phyloP scores from a whole-genome alignment of 208 protist genomes.

The Trypanosoma scelopori region DNA sequence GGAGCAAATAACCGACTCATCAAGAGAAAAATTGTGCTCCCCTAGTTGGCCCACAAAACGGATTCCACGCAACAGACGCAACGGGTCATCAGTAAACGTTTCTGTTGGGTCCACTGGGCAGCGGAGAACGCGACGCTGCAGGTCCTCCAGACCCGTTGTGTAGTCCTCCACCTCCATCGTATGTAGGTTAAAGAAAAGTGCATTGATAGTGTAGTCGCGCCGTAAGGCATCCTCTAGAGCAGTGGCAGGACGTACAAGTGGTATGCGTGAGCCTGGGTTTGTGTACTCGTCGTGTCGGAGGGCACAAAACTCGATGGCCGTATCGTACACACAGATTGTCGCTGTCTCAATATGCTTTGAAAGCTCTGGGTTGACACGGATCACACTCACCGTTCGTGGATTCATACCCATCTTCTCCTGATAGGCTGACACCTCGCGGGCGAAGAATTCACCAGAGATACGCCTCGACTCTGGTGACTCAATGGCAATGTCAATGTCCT shows the following conservation, averaged over 20 bases:
- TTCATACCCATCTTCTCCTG: constrained; percentile 42
- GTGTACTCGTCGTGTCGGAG: constrained; percentile 94
- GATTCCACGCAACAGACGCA: constrained; percentile 92
- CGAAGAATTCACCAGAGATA: constrained; percentile 92
- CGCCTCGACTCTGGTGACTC: constrained; percentile 52
- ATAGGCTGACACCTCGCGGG: constrained; percentile 75
- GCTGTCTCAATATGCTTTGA: constrained; percentile 99
- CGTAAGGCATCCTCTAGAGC: constrained; percentile 94
- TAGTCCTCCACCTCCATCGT: constrained; percentile 94
- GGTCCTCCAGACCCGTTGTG: constrained; percentile 90
- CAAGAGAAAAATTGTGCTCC: constrained; percentile 81
- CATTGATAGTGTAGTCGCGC: constrained; percentile 99
- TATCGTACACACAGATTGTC: constrained; percentile 86
- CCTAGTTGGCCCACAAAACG: constrained; percentile 91
- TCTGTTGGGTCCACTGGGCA: constrained; percentile 84
- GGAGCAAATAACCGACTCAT: constrained; percentile 44
- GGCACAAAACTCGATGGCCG: constrained; percentile 97
- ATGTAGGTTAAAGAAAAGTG: constrained; percentile 99
- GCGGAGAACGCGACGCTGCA: constrained; percentile 80
- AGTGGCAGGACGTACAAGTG: constrained; percentile 74
- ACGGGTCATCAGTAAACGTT: constrained; percentile 93
- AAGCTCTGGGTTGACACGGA: constrained; percentile 95
- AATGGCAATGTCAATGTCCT: constrained; percentile 99
- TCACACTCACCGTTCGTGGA: constrained; percentile 88
- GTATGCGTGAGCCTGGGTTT: constrained; percentile 87